Evolutionary conservation across 768 basidiomycete genomes (phyloP).

Genomic region (Russula olivacea): DNA sequence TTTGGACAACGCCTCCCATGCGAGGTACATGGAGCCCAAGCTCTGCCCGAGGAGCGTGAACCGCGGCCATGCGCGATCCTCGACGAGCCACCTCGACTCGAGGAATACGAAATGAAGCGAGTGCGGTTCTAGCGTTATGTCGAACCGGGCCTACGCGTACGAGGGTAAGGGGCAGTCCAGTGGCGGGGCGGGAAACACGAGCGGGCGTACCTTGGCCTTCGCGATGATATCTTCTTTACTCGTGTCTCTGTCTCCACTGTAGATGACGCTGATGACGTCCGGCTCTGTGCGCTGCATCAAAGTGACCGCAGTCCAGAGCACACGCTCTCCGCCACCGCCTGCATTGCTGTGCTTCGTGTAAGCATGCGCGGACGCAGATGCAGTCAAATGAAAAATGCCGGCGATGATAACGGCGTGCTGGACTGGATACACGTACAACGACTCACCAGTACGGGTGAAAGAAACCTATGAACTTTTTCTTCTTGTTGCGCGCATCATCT

Average conservation of each 20-base stretch:
- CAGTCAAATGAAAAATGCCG: too few relatives aligned
- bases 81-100: constrained; percentile 59
- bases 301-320: constrained; percentile 86
- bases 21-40: constrained; percentile 77
- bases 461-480: constrained; percentile 59
- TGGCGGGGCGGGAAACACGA: neutral
- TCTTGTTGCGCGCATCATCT: neutral
- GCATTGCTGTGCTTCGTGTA: constrained; percentile 58
- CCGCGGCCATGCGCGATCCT: constrained; percentile 77
- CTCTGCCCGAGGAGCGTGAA: constrained; percentile 94
- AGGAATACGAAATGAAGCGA: constrained; percentile 81
- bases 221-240: constrained; percentile 73
- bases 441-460: constrained; percentile 95
- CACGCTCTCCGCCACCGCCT: constrained; percentile 94
- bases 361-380: constrained; percentile 1
- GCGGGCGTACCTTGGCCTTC: constrained; percentile 63
- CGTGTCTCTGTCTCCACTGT: constrained; percentile 80
- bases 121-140: constrained; percentile 59
- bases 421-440: neutral
- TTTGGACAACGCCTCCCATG: constrained; percentile 71
- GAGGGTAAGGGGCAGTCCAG: neutral
- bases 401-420: neutral
- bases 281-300: constrained; percentile 64
- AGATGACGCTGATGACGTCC: constrained; percentile 69
- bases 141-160: constrained; percentile 61